A percentile compares a stretch with the other conserved stretches of the same genome.
Conservation (phyloP, 2,329 filamentous ascomycete genomes). For the Aureobasidium lini region DNA sequence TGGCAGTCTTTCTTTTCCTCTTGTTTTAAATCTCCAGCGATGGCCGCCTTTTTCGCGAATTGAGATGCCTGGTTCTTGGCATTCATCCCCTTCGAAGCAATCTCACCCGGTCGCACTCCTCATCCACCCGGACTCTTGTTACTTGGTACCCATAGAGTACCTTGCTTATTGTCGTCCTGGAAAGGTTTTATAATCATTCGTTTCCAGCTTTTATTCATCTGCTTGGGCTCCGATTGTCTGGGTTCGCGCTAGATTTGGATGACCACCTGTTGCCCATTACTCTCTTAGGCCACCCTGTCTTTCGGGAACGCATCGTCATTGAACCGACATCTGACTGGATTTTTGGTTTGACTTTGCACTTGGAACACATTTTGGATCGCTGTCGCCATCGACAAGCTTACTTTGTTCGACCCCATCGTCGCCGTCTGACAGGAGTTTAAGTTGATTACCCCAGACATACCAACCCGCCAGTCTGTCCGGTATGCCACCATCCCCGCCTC, state of each 20-base stretch:
- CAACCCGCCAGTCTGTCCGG: neutral
- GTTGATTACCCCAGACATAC: neutral
- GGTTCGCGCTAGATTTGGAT: neutral
- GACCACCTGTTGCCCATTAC: neutral
- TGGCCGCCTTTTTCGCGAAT: neutral
- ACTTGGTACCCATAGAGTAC: neutral
- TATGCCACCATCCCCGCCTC: neutral
- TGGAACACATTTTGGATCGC: neutral
- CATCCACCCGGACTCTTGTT: neutral
- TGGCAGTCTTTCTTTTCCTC: neutral
- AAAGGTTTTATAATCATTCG: neutral
- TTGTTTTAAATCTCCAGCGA: neutral
- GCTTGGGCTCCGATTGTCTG: neutral
- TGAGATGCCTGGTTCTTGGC: neutral
- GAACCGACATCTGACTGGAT: neutral
- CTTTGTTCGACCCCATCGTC: neutral
- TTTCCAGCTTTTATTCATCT: neutral
- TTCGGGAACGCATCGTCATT: neutral
- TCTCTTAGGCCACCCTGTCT: neutral
- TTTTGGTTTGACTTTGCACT: neutral
- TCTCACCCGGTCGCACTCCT: constrained; percentile 3
- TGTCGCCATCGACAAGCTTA: neutral
- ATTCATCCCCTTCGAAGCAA: neutral
- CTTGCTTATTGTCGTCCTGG: neutral
- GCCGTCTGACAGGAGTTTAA: neutral